Conservation (phyloP, 164 flowering plant genomes). For the Tetracentron sinense region DNA sequence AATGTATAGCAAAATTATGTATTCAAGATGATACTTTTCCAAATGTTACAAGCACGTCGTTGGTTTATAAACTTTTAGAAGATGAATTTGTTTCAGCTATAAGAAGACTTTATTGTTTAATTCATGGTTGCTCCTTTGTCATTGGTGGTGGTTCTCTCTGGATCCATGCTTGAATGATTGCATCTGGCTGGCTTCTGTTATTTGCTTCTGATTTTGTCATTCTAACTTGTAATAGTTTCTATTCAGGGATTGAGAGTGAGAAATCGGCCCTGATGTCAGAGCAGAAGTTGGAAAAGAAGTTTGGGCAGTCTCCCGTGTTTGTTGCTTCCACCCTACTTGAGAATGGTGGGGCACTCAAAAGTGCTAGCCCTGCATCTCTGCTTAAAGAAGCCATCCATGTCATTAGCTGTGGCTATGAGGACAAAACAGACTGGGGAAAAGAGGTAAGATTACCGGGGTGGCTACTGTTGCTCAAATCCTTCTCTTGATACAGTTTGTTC, state of each 20-base stretch:
- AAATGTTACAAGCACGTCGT: no score
- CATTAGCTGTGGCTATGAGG: conserved; percentile 76
- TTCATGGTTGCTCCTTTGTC: no score
- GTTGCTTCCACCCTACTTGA: conserved; percentile 61
- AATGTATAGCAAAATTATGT: no score
- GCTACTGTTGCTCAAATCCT: neutral
- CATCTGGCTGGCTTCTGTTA: no score
- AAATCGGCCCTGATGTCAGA: conserved; percentile 36
- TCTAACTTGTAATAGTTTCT: conserved; percentile 1
- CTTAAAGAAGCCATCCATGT: conserved; percentile 82
- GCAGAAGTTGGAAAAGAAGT: conserved; percentile 57
- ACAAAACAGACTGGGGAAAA: conserved; percentile 80
- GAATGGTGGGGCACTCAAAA: conserved; percentile 48
- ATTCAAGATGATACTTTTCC: no score
- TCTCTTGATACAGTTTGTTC: neutral
- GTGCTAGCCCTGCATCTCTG: conserved; percentile 51
- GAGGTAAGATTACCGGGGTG: conserved; percentile 37
- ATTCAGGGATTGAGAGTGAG: conserved; percentile 42
- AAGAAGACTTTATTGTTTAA: no score
- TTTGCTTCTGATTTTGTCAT: conserved; percentile 3
- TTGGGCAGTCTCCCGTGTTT: conserved; percentile 73
- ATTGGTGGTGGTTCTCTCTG: no score
- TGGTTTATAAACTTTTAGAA: no score
- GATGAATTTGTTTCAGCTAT: no score
- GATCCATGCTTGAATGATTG: no score